phyloP scores from a whole-genome alignment of 805 yeast species.

The Clavispora fructus region DNA sequence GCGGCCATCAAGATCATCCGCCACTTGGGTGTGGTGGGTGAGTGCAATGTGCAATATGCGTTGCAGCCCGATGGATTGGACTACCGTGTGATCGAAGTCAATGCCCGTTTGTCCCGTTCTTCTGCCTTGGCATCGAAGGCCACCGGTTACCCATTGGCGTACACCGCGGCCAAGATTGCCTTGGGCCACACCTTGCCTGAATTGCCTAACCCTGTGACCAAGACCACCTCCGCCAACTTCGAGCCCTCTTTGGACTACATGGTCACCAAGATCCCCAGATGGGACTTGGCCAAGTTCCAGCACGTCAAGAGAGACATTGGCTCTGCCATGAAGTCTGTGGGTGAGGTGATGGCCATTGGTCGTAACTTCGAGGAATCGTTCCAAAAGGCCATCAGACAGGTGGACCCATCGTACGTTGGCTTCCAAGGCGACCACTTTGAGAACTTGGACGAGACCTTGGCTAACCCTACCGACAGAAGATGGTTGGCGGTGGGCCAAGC shows the following conservation, averaged over 20 bases:
- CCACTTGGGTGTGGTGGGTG: constrained; percentile 98
- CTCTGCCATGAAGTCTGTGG: constrained; percentile 96
- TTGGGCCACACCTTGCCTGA: constrained; percentile 87
- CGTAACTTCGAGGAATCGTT: constrained; percentile 96
- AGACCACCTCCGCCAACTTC: constrained; percentile 91
- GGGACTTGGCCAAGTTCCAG: constrained; percentile 96
- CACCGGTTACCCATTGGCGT: constrained; percentile 96
- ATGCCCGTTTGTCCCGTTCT: constrained; percentile 95
- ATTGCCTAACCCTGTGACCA: constrained; percentile 88
- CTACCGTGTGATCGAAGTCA: constrained; percentile 95
- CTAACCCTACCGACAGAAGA: constrained; percentile 92
- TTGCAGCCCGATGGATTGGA: constrained; percentile 89
- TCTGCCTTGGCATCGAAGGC: constrained; percentile 99
- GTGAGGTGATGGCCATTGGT: constrained; percentile 98
- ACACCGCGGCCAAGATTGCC: constrained; percentile 96
- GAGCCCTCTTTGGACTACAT: constrained; percentile 97
- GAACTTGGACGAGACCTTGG: constrained; percentile 67
- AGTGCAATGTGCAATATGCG: constrained; percentile 97
- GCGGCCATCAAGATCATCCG: constrained; percentile 96
- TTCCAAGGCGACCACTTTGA: constrained; percentile 84
- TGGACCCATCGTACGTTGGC: constrained; percentile 85
- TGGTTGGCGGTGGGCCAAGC: constrained; percentile 99
- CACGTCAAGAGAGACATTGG: constrained; percentile 93
- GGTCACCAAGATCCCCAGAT: constrained; percentile 96
- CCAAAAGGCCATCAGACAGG: constrained; percentile 96